Evolutionary conservation across 139 green algal species (phyloP), one percentile per base, ranked within the genome.

Genomic region (Chlorella sp.): DNA sequence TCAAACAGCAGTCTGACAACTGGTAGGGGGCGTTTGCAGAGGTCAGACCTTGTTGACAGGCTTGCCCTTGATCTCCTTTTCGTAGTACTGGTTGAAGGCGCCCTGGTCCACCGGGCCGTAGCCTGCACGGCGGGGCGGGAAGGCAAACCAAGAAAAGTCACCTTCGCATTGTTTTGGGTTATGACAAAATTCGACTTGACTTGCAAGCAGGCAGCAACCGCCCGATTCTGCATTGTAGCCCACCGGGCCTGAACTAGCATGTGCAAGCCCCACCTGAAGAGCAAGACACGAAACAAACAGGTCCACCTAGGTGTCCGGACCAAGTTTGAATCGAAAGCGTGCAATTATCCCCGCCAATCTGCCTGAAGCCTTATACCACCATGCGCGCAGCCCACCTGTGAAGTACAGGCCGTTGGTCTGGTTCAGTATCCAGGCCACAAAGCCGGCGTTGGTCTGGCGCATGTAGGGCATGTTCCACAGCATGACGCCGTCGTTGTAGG

Each of bases 401-500:
- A 81, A 85, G 42, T 85, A 64, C 79, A 85, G 42, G 28, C 79
- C 79, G 48, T 85, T 85, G 42, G 53, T 64, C 15, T 85, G 79
- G 30, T 40, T 68, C 14, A 85, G 16, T 11, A 85, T 85, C 79
- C 79, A 85, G 18, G 48, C 73, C 68, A 88, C 30, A 42, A 88
- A 88, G 2, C 40, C 66, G 2, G 39, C 39, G 28, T 88, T 88
- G 39, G 84, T 88, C 39, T 39, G n/a, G 15, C 68, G 40, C 84
- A 88, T 88, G 39, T 81, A 81, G 12, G 84, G 68, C 84, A 88
- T 88, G 84, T 88, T 88, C 84, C 73, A 80, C 28, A 88, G 84
- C 84, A 88, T 88, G 4, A 88, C 73, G 28, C 84, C 84, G 24
- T 73, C 71, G 26, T 88, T 88, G 84, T 88, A 88, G 40, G 84